Conservation (phyloP, 2,329 filamentous ascomycete species). For the Cladosporium austrohemisphaericum region DNA sequence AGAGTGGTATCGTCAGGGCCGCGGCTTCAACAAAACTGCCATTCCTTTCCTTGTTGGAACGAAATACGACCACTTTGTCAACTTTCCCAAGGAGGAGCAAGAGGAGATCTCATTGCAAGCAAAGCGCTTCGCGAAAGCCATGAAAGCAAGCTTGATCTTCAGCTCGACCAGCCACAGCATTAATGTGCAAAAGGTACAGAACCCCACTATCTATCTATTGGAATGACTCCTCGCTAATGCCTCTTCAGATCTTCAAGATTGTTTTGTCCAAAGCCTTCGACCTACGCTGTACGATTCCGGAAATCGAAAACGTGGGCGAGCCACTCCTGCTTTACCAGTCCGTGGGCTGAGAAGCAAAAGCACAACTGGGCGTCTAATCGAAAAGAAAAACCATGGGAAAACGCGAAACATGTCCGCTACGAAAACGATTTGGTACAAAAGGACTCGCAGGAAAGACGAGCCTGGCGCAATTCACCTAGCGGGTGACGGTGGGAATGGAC, state of each 20-base stretch:
- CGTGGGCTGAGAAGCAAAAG: slow-evolving; percentile 36
- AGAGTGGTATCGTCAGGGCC: slow-evolving; percentile 97
- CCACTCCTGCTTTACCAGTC: slow-evolving; percentile 78
- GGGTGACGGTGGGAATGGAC: too few species aligned
- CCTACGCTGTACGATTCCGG: slow-evolving; percentile 96
- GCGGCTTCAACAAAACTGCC: slow-evolving; percentile 99
- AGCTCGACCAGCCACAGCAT: slow-evolving; percentile 99
- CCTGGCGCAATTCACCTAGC: too few species aligned
- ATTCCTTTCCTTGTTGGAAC: slow-evolving; percentile 96
- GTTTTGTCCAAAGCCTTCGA: slow-evolving; percentile 98
- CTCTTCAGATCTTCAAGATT: slow-evolving; percentile 91
- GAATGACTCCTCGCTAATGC: neutral
- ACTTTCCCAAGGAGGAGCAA: slow-evolving; percentile 94
- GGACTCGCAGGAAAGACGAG: too few species aligned
- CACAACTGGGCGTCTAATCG: too few species aligned
- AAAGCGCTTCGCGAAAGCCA: slow-evolving; percentile 92
- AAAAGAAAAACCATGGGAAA: neutral
- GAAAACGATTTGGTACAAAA: neutral
- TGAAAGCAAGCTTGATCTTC: slow-evolving; percentile 96
- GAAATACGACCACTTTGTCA: slow-evolving; percentile 99
- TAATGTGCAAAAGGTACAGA: slow-evolving; percentile 93
- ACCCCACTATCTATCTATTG: neutral
- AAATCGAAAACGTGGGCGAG: slow-evolving; percentile 97
- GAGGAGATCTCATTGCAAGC: slow-evolving; percentile 98
- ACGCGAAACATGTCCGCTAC: slow-evolving; percentile 4